Conservation (phyloP, 371 early-diverging fungal species). For the Rhizopus stolonifer region DNA sequence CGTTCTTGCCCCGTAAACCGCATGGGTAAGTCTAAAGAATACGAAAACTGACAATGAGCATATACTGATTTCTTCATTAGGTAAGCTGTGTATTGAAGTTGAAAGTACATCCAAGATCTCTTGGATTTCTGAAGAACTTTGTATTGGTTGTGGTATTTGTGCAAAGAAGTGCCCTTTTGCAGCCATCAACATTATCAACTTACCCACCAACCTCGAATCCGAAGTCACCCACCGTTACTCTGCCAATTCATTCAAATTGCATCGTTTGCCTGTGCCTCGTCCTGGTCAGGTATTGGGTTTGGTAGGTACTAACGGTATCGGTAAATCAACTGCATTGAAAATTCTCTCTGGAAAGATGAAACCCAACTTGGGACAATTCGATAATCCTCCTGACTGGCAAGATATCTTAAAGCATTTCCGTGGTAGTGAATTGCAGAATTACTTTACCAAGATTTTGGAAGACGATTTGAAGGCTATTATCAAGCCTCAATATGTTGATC, state of each 20-base stretch:
- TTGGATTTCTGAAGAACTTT: conserved; percentile 95
- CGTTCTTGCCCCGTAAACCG: conserved; percentile 88
- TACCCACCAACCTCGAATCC: conserved; percentile 97
- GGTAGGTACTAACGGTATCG: conserved; percentile 99
- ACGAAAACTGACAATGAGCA: neutral
- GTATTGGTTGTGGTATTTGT: conserved; percentile 99
- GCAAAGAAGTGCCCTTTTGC: conserved; percentile 99
- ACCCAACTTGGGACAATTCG: conserved; percentile 96
- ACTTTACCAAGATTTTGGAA: conserved; percentile 98
- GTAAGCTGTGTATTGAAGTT: conserved; percentile 97
- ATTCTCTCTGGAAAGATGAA: conserved; percentile 96
- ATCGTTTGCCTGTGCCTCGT: conserved; percentile 97
- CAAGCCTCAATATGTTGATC: conserved; percentile 99
- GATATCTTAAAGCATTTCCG: conserved; percentile 97
- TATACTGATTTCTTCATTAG: conserved; percentile 46
- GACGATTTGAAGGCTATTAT: conserved; percentile 93
- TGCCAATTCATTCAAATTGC: conserved; percentile 99
- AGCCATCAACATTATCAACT: conserved; percentile 98
- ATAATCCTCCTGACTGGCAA: conserved; percentile 94
- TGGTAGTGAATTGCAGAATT: conserved; percentile 99
- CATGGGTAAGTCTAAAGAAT: conserved; percentile 55
- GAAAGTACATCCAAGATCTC: conserved; percentile 82
- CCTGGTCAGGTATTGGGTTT: conserved; percentile 98
- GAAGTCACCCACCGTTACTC: conserved; percentile 98
- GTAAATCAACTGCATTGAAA: conserved; percentile 97